Conservation (phyloP, 495 filamentous ascomycete species). For the Daldinia bambusicola region DNA sequence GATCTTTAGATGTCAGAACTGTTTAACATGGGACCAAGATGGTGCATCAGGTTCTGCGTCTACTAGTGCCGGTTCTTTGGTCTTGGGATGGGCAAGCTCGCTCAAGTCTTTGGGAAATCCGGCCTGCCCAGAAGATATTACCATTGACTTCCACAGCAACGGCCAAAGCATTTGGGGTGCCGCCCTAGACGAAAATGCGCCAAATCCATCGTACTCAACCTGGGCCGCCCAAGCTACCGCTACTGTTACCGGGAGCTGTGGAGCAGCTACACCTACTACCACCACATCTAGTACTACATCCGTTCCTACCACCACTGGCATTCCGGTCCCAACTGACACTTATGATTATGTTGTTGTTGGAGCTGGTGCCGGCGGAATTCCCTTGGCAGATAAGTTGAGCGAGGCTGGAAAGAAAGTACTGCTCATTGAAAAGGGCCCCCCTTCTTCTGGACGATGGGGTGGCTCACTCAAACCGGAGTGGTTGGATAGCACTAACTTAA, state of each 20-base stretch:
- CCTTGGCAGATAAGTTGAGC: conserved; percentile 71
- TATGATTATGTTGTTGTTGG: conserved; percentile 78
- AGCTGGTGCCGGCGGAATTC: conserved; percentile 71
- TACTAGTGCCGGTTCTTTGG: conserved; percentile 50
- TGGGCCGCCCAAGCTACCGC: conserved; percentile 54
- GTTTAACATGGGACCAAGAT: conserved; percentile 66
- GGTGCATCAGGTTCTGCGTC: conserved; percentile 54
- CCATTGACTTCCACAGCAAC: conserved; percentile 56
- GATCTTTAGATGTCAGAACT: conserved; percentile 71
- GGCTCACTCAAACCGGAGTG: conserved; percentile 69
- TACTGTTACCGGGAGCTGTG: conserved; percentile 48
- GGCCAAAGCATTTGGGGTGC: conserved; percentile 59
- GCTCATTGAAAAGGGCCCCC: conserved; percentile 72
- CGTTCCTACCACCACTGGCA: conserved; percentile 50
- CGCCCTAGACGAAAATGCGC: conserved; percentile 50
- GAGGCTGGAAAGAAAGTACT: conserved; percentile 71
- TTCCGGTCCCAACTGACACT: conserved; percentile 59
- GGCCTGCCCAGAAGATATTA: conserved; percentile 47
- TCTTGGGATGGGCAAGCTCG: conserved; percentile 61
- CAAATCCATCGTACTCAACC: conserved; percentile 55
- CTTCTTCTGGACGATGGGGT: conserved; percentile 67
- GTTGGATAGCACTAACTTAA: conserved; percentile 72
- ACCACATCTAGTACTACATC: conserved; percentile 45
- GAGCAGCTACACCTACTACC: conserved; percentile 45
- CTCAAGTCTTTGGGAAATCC: conserved; percentile 47